Conservation (phyloP, 2,329 filamentous ascomycete genomes). For the Epichloe amarillans region DNA sequence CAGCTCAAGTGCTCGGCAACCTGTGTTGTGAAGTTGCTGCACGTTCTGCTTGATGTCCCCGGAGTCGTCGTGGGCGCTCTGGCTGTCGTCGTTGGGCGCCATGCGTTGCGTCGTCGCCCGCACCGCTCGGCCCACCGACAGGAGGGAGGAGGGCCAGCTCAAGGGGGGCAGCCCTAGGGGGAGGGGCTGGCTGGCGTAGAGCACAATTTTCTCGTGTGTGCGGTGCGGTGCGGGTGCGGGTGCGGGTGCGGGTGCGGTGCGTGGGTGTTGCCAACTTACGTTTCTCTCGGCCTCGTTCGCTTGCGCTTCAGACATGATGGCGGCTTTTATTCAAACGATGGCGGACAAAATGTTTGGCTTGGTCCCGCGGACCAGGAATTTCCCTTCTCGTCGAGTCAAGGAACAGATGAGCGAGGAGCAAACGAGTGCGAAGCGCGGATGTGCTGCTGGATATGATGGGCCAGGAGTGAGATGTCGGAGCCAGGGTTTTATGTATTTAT, state of each 20-base stretch:
- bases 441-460: constrained; percentile 5
- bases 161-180: not conserved
- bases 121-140: constrained; percentile 2
- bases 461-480: constrained; percentile 17
- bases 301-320: constrained; percentile 76
- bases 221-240: no score
- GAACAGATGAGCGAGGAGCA: constrained; percentile 8
- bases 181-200: constrained; percentile 2
- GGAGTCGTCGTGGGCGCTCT: not conserved
- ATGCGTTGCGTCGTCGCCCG: not conserved
- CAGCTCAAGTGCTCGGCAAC: not conserved
- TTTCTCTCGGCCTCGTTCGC: constrained; percentile 97
- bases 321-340: constrained; percentile 11
- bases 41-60: not conserved
- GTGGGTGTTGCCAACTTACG: constrained; percentile 28
- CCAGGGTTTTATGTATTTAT: constrained; percentile 8
- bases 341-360: constrained; percentile 12
- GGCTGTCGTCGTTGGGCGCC: not conserved
- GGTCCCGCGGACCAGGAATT: constrained; percentile 12
- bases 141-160: constrained; percentile 11
- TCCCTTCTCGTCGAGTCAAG: constrained; percentile 3
- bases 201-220: constrained; percentile 9
- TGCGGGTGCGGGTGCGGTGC: no score
- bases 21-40: not conserved
- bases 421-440: constrained; percentile 5